phyloP scores from a whole-genome alignment of 2,329 filamentous ascomycete species.

The Teratosphaeria viscida region DNA sequence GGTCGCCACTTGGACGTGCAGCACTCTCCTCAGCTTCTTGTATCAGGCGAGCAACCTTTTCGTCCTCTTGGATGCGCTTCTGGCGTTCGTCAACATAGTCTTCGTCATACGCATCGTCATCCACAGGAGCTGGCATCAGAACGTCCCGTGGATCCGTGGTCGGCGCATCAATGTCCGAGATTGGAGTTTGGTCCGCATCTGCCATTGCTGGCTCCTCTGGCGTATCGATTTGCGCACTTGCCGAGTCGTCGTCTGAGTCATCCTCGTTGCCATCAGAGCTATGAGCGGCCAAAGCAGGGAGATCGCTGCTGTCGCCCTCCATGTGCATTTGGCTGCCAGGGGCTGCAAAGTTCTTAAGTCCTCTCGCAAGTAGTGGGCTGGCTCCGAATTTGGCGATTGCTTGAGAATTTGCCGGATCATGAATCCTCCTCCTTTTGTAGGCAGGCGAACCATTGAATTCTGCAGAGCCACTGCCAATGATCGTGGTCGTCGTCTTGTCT shows the following conservation, averaged over 20 bases:
- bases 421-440: conserved; percentile 36
- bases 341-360: conserved; percentile 44
- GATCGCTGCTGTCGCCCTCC: conserved; percentile 13
- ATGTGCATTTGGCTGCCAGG: conserved; percentile 36
- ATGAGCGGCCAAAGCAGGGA: conserved; percentile 9
- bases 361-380: conserved; percentile 28
- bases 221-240: background rate
- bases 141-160: conserved; percentile 16
- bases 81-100: conserved; percentile 46
- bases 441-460: conserved; percentile 20
- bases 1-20: conserved; percentile 32
- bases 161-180: background rate
- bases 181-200: background rate
- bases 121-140: conserved; percentile 12
- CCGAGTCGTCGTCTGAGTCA: conserved; percentile 3
- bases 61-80: conserved; percentile 42
- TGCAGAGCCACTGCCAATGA: conserved; percentile 44
- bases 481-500: conserved; percentile 52
- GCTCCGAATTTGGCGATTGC: conserved; percentile 38
- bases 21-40: conserved; percentile 36
- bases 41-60: conserved; percentile 34
- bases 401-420: conserved; percentile 28
- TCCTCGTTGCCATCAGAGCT: conserved; percentile 16
- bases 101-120: conserved; percentile 28
- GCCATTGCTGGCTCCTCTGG: background rate